Conservation (phyloP, 257 asterid species). For the Craterostigma plantagineum region DNA sequence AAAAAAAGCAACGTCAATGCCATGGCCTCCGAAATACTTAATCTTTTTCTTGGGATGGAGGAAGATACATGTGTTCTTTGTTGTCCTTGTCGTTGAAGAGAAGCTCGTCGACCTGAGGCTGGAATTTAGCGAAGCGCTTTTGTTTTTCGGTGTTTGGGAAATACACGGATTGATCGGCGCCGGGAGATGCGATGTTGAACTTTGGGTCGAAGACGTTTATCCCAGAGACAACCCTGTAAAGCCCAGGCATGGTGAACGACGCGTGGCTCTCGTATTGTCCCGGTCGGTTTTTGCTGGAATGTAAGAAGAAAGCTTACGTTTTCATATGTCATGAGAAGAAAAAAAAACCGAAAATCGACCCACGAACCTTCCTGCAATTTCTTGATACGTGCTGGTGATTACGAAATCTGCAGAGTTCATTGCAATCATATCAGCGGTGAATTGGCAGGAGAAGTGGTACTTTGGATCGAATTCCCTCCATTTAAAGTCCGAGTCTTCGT, state of each 20-base stretch:
- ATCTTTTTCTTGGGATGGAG: no score
- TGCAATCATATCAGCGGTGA: slow-evolving; percentile 79
- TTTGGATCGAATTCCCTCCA: slow-evolving; percentile 71
- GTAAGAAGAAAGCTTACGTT: slow-evolving; percentile 5
- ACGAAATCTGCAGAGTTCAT: slow-evolving; percentile 85
- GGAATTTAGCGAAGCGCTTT: slow-evolving; percentile 37
- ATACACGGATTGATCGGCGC: slow-evolving; percentile 76
- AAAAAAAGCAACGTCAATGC: neutral
- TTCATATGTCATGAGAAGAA: neutral
- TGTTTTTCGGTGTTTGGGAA: slow-evolving; percentile 58
- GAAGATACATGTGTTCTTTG: slow-evolving; percentile 62
- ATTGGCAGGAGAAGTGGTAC: slow-evolving; percentile 85
- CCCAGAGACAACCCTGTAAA: slow-evolving; percentile 67
- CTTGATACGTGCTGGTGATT: slow-evolving; percentile 88
- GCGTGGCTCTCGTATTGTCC: slow-evolving; percentile 86
- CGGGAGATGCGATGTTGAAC: slow-evolving; percentile 82
- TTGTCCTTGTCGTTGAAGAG: slow-evolving; percentile 49
- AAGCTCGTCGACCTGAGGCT: slow-evolving; percentile 53
- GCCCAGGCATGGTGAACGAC: slow-evolving; percentile 75
- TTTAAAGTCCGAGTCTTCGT: slow-evolving; percentile 77
- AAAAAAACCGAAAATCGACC: no score
- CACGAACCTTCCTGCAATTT: slow-evolving; percentile 76
- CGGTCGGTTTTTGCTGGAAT: slow-evolving; percentile 62
- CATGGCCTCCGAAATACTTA: neutral
- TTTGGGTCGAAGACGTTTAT: slow-evolving; percentile 74